Evolutionary conservation across 75 land plant species (phyloP), one percentile per base, ranked within the genome.

Genomic region (Sequoiadendron giganteum): DNA sequence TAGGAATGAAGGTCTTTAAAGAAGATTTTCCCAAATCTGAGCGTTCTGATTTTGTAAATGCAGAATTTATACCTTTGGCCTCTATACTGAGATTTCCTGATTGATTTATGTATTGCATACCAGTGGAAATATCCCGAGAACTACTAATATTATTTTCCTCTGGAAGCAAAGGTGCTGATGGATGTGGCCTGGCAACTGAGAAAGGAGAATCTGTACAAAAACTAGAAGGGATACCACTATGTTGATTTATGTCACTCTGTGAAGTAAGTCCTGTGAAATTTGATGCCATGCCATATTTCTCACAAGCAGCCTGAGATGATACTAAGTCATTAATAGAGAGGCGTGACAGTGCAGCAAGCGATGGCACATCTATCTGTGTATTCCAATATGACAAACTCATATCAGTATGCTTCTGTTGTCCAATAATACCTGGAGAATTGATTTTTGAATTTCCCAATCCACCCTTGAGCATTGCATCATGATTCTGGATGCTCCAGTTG

Each of bases 311-410:
- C 49, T 81, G 83, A 21, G 43, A 18, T 81, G 49, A 19, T 81
- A 40, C 28, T 81, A 40, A 48, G 3, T 81, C 47, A 21, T 43
- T 80, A 40, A 80, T 43, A 80, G 83, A 80, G 49, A 81, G 48
- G 21, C n/a, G n/a, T 7, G 28, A 81, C 83, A 81, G 10, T 38
- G 48, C 19, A 18, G 83, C 48, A 43, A 81, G 83, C 32, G 49
- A 45, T 38, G 83, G 83, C 18, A 43, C 30, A 43, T 80, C 48
- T 80, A 80, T 21, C n/a, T 45, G 30, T 9, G 49, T 81, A 45
- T 81, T 45, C 83, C 83, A 81, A 43, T 45, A 81, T 42, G 83
- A 81, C 45, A 81, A 19, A 81, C 49, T 45, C 83, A 28, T 28
- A 28, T 81, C 21, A 43, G 21, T 30, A 28, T 25, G 49, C 49